Evolutionary conservation across 1,284 basidiomycete genomes (phyloP).

Genomic region (Wolfiporia cocos): DNA sequence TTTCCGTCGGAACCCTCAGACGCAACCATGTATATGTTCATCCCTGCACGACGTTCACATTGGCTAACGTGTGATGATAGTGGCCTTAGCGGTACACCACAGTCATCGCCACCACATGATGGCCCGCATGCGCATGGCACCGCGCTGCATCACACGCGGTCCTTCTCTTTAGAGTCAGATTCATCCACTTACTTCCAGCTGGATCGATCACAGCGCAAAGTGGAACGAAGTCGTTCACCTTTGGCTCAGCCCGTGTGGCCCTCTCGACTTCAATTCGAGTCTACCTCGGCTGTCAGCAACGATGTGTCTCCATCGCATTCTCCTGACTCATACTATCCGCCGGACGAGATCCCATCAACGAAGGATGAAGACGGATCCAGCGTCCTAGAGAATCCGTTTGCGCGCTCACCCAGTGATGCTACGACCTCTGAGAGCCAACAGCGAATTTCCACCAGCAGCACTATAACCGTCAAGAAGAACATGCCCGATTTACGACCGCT

Average conservation of each 20-base stretch:
- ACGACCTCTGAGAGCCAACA: constrained; percentile 4
- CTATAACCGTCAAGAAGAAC: constrained; percentile 71
- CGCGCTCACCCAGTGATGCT: no score
- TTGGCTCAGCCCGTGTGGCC: constrained; percentile 31
- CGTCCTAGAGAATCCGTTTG: constrained; percentile 10
- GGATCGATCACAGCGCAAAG: constrained; percentile 13
- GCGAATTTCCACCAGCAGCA: constrained; percentile 43
- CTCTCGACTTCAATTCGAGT: constrained; percentile 45
- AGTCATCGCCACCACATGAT: constrained; percentile 1
- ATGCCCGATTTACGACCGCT: constrained; percentile 78
- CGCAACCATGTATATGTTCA: constrained; percentile 6
- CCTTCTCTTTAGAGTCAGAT: constrained; percentile 59
- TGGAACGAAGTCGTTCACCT: constrained; percentile 7
- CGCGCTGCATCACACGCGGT: constrained; percentile 40
- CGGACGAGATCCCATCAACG: constrained; percentile 42
- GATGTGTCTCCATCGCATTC: constrained; percentile 53
- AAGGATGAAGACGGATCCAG: constrained; percentile 22
- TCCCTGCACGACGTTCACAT: neutral
- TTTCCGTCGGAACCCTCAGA: constrained; percentile 6
- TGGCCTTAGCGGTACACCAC: constrained; percentile 8
- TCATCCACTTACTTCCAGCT: constrained; percentile 41
- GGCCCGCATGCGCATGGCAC: constrained; percentile 3
- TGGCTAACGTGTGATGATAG: constrained; percentile 7
- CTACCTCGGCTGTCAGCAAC: constrained; percentile 37
- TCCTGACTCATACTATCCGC: constrained; percentile 49